Evolutionary conservation across 208 protist species (phyloP), one percentile per base, ranked within the genome.

Genomic region (Angomonas deanei): DNA sequence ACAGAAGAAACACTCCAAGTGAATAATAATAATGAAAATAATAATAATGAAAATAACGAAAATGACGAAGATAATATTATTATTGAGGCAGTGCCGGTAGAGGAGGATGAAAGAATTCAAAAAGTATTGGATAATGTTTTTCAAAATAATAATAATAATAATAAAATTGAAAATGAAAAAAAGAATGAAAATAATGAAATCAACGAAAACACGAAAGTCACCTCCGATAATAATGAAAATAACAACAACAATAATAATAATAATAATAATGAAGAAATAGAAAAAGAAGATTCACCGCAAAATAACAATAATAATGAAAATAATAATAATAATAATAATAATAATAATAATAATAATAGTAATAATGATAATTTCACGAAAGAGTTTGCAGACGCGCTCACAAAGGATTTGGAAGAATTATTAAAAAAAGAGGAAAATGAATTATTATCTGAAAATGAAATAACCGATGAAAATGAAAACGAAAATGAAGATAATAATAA

Each of bases 401-500:
- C 36, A 42, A 42, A 42, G 36, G 36, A 42, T 42, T 42, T 42
- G 15, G 36, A 42, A 42, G 8, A n/a, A 15, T 42, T 42, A 42
- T 42, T 42, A 42, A 8, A 42, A 42, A n/a, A 8, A 8, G 36
- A 42, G 15, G 36, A 42, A 42, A 42, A 42, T 42, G 15, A 42
- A n/a, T 8, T n/a, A 42, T n/a, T n/a, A n/a, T 42, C 8, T 42
- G 36, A 42, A 42, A 42, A 42, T 42, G 15, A 42, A n/a, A 15
- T n/a, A 42, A 42, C 8, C 15, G 15, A 42, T 42, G 15, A 42
- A n/a, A 42, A 42, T 42, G 15, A 42, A 42, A 15, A 42, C 8
- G 36, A 42, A 42, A 42, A 42, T n/a, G 36, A 42, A 42, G 36
- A 42, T 42, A 42, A 42, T 42, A 42, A 42, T 42, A 42, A 42